Evolutionary conservation across 1,139 yeast genomes (phyloP), one percentile per base, ranked within the genome.

Genomic region (Sugiyamaella castrensis): DNA sequence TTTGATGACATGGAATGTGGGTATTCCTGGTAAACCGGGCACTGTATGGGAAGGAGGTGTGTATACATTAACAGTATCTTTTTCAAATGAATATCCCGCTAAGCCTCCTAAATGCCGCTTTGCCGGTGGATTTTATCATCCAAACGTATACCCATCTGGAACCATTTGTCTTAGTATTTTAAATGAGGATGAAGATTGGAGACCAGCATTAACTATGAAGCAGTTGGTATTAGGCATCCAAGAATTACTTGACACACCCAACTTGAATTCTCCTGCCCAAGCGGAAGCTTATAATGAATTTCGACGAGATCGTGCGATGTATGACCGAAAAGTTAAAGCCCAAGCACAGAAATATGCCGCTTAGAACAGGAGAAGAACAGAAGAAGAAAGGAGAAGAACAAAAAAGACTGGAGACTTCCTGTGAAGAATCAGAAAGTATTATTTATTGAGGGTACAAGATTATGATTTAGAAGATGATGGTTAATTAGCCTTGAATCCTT

Each of bases 161-260:
- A 92, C 98, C 1, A 84, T 92, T 36, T 92, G 98, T 69, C 77
- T 92, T 43, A 84, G 95, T 48, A 92, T 94, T 53, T 75, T 92
- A 65, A 94, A 92, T 66, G 98, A 92, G 67, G 94, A 85, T 46
- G 95, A 91, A 67, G 98, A 88, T 66, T 94, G 99, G 99, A 80
- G 96, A 64, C 98, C 99, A 1, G 96, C 97, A 8, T 84, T 92
- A 57, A 88, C 96, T 12, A 71, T 94, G 60, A 89, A 88, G 64
- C 96, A 92, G 65, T 84, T 94, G 52, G 82, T 87, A 3, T 72
- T 89, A 57, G 99, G 98, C 8, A 83, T 94, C 47, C 99, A 94
- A 68, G 97, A 91, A 66, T 75, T 94, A 51, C 74, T 94, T 56
- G 88, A 86, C 62, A 77, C 82, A 29, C 98, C 99, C 31, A 94